Base-by-base conservation (phyloP, 805 yeast species). In the Saturnispora zaruensis region DNA sequence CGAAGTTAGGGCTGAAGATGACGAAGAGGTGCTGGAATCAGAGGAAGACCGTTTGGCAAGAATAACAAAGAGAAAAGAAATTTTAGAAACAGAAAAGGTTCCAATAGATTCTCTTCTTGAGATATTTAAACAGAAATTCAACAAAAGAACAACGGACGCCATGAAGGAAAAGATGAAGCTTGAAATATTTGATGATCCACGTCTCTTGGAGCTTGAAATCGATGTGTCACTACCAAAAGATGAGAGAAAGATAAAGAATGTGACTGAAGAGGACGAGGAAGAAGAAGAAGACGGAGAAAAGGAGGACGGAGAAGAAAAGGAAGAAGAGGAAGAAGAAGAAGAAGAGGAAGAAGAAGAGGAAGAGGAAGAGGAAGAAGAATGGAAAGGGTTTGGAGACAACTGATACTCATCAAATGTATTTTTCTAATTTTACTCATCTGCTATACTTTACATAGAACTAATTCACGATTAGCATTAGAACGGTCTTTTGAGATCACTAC, bases 121-220 rank as follows among this genome's bases (percentile, higher is more conserved):
- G n/a, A 87, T 95, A 4, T 81, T 88, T 57, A 67, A 67, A 30
- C 70, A 66, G 2, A 69, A 89, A 48, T 69, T 71, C 24, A 67
- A 71, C 28, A 65, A 71, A n/a, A 72, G 76, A 3, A 65, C 69
- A 32, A 72, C 78, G 61, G 86, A 84, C 67, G 78, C 84, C 3
- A 67, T 89, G 52, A 78, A 87, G 64, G 69, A 72, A 45, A 82
- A 79, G 58, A 81, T 83, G 51, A 72, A 70, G 55, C 81, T 78
- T 34, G 93, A 87, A 33, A 73, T 91, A 0, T 68, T 86, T 37
- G 68, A 69, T 1, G 95, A 90, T 60, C 64, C 68, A 26, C 75
- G 93, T 60, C 70, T 88, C 44, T 62, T 63, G 23, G 71, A 71
- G 32, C 87, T 96, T 93, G 84, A 82, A 7, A 67, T 79, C 6